Evolutionary conservation across 805 yeast genomes (phyloP), one percentile per base, ranked within the genome.

Genomic region (Candida glaebosa): DNA sequence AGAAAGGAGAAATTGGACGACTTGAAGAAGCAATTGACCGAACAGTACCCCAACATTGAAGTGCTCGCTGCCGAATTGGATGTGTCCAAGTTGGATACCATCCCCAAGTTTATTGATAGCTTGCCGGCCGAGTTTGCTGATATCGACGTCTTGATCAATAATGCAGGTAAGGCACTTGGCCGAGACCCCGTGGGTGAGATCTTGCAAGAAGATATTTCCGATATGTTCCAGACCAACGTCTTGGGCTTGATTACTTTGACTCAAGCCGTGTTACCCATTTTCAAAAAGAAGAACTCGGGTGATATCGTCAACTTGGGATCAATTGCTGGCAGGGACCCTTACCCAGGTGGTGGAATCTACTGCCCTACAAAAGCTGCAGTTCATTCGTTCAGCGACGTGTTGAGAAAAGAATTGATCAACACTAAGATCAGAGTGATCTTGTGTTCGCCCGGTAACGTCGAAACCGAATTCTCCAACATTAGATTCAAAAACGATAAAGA

Each of bases 191-290:
- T 89, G 41, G 96, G 96, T 12, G 65, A 69, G 3, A 80, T 91
- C 47, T 62, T 63, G 1, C 63, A 71, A n/a, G 64, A 65, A 4
- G 96, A 89, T 56, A 77, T 88, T 36, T 70, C 74, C 37, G 79
- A 75, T 36, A 87, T 88, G 88, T 82, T 87, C 63, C 74, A 83
- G 53, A 88, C 96, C 44, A 91, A 90, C 56, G 96, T 91, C 2
- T 58, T 87, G 43, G 97, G 96, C 3, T 71, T 90, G 61, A 85
- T 90, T 45, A 78, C 84, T 22, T 64, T 90, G 47, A 89, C 96
- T 5, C 96, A 91, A 62, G 80, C 83, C 4, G 74, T 89, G 18
- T 64, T 91, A 35, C 82, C 83, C 31, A 75, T 77, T 38, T 78
- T 90, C 75, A 81, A 84, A 57, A 70, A 72, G 43, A 81, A 84